A percentile compares a stretch with the other conserved stretches of the same genome.
These are phyloP conservation scores for Psilocybe sp. DNA, from an alignment of 768 basidiomycete species.

Conservation along the genomic window DNA sequence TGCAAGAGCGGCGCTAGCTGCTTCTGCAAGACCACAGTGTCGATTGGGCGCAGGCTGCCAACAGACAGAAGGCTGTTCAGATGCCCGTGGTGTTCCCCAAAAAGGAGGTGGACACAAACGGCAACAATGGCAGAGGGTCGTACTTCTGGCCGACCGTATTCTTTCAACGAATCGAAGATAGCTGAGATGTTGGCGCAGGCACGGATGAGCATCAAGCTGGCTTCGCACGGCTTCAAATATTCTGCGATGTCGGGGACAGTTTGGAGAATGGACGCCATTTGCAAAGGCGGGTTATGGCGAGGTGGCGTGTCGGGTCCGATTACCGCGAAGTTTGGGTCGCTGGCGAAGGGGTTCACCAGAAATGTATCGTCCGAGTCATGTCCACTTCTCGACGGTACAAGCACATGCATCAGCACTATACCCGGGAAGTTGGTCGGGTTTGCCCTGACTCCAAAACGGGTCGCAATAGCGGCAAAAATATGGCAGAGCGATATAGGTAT, in stretches of 20 bases:
- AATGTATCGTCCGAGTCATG: conserved; percentile 39
- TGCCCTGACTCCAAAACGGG: conserved; percentile 48
- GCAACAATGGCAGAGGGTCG: conserved; percentile 8
- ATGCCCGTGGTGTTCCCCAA: conserved; percentile 8
- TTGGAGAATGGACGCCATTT: conserved; percentile 2
- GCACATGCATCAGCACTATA: conserved; percentile 52
- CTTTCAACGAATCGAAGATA: neutral
- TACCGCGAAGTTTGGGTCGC: conserved; percentile 28
- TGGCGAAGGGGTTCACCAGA: conserved; percentile 38
- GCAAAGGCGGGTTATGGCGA: neutral
- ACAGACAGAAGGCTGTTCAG: too few species aligned
- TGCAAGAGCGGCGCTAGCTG: too few species aligned
- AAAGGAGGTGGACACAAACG: conserved; percentile 27
- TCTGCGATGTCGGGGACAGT: neutral
- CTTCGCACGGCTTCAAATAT: conserved; percentile 9
- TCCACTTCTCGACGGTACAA: conserved; percentile 21
- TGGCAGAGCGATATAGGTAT: conserved; percentile 62
- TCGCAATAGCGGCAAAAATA: conserved; percentile 52
- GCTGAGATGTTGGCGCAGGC: conserved; percentile 14
- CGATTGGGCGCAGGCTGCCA: too few species aligned
- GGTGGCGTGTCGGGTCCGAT: conserved; percentile 18
- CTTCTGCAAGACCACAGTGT: too few species aligned
- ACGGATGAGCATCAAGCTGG: conserved; percentile 13
- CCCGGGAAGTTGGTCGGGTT: conserved; percentile 55
- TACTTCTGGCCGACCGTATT: conserved; percentile 1